These are phyloP conservation scores for Nicotiana benthamiana DNA, from an alignment of 257 asterid genomes.

Conservation along the genomic window DNA sequence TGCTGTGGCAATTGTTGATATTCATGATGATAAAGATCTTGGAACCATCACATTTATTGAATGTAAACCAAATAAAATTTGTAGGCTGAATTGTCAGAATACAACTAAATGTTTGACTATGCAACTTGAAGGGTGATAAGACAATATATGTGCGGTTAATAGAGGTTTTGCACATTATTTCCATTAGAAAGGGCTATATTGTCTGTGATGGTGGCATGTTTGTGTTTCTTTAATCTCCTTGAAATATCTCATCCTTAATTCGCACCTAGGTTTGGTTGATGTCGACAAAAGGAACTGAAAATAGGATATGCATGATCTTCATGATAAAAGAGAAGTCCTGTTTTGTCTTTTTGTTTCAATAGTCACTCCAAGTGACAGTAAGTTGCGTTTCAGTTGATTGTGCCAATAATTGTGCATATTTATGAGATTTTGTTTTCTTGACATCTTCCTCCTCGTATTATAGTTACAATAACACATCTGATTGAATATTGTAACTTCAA, in stretches of 20 bases:
- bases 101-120: not conserved
- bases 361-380: not conserved
- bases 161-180: not conserved
- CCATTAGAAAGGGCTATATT: not conserved
- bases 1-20: not conserved
- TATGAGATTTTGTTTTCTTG: not conserved
- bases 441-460: not conserved
- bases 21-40: not conserved
- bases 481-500: not conserved
- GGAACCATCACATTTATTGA: not conserved
- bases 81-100: not conserved
- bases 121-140: not conserved
- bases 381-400: not conserved
- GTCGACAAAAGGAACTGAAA: not conserved
- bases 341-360: not conserved
- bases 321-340: not conserved
- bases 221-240: not conserved
- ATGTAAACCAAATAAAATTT: not conserved
- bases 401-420: not conserved
- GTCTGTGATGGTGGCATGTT: not conserved
- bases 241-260: not conserved
- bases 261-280: not conserved
- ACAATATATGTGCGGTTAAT: not conserved
- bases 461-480: not conserved
- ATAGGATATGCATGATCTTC: not conserved